phyloP scores from a whole-genome alignment of 1,284 basidiomycete species.

The Albatrellus sp. region DNA sequence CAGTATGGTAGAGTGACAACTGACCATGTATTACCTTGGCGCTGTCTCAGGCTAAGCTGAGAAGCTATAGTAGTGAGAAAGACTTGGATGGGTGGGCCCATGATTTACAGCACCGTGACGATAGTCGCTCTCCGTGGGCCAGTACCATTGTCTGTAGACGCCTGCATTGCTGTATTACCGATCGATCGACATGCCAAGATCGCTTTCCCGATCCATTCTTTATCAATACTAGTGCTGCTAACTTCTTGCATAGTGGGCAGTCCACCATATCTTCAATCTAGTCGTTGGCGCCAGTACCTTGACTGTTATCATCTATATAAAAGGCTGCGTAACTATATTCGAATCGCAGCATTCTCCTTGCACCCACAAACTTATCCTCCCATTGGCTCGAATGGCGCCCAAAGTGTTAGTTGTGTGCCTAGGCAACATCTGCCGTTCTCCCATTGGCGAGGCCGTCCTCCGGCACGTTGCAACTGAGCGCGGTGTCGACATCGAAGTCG shows the following conservation, averaged over 20 bases:
- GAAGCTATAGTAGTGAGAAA: conserved; percentile 80
- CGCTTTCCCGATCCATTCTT: too few relatives aligned
- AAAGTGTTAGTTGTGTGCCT: conserved; percentile 63
- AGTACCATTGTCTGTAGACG: too few relatives aligned
- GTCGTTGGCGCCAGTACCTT: too few relatives aligned
- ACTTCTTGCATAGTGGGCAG: too few relatives aligned
- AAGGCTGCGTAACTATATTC: background rate
- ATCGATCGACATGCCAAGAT: too few relatives aligned
- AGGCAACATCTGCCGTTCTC: conserved; percentile 70
- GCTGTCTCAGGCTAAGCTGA: conserved; percentile 59
- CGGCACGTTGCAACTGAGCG: conserved; percentile 47
- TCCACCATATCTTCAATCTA: too few relatives aligned
- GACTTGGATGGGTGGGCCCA: conserved; percentile 64
- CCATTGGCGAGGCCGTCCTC: conserved; percentile 72
- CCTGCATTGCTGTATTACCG: too few relatives aligned
- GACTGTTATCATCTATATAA: too few relatives aligned
- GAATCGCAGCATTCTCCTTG: background rate
- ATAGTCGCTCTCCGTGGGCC: too few relatives aligned
- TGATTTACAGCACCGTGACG: conserved; percentile 30
- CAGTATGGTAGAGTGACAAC: background rate
- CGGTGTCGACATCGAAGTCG: conserved; percentile 49
- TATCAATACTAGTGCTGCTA: too few relatives aligned
- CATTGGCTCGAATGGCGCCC: conserved; percentile 10
- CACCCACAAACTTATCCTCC: background rate
- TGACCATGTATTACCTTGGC: conserved; percentile 29